Evolutionary conservation across 306 rosid species (phyloP).

Genomic region (Vigna angularis): DNA sequence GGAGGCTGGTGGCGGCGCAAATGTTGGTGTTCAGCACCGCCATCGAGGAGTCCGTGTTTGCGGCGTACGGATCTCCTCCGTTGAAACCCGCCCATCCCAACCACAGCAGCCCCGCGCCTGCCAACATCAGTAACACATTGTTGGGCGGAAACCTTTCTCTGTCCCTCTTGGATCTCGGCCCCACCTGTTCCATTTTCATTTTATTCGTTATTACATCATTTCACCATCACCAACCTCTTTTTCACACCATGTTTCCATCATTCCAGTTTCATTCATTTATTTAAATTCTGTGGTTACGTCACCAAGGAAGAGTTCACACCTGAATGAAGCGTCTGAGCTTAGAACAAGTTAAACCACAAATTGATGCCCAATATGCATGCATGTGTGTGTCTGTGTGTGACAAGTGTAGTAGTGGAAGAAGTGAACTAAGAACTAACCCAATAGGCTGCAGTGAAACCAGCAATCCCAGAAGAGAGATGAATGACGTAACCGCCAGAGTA

Average conservation of each 20-base stretch:
- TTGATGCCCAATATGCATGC: not conserved
- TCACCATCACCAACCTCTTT: too few species aligned
- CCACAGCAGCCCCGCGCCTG: slow-evolving; percentile 77
- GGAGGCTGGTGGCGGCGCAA: slow-evolving; percentile 80
- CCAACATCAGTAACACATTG: slow-evolving; percentile 66
- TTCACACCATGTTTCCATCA: too few species aligned
- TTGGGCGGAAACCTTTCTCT: slow-evolving; percentile 81
- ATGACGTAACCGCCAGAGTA: slow-evolving; percentile 76
- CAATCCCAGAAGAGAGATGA: slow-evolving; percentile 68
- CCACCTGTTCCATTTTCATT: slow-evolving; percentile 53
- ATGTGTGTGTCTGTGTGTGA: not conserved
- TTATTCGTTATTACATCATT: too few species aligned
- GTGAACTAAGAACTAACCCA: slow-evolving; percentile 49
- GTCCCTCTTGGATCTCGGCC: slow-evolving; percentile 65
- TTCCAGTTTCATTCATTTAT: too few species aligned
- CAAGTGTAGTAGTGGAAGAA: too few species aligned
- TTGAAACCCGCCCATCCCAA: slow-evolving; percentile 87
- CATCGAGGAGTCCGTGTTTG: slow-evolving; percentile 71
- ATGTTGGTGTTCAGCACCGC: slow-evolving; percentile 79
- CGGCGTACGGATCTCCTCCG: slow-evolving; percentile 81
- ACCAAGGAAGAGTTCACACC: not conserved
- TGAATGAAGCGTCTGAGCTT: too few species aligned
- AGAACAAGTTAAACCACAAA: not conserved
- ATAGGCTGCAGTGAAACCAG: slow-evolving; percentile 67
- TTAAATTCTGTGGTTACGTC: not conserved